Evolutionary conservation across 2,329 filamentous ascomycete species (phyloP), one percentile per base, ranked within the genome.

Genomic region (Nannizzia gypsea): DNA sequence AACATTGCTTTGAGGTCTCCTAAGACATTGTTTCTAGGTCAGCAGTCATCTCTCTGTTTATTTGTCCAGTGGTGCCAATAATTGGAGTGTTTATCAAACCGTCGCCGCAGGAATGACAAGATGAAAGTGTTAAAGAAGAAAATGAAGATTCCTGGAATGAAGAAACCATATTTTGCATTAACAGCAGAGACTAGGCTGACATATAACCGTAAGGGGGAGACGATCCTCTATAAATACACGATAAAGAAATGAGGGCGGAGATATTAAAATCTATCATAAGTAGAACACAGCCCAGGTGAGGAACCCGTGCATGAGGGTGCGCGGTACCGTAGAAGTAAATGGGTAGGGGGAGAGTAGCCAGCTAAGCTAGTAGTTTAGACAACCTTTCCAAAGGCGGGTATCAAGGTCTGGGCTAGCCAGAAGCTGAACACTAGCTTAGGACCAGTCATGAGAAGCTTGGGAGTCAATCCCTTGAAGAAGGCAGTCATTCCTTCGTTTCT

Each of bases 381-480:
- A 61, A 85, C 72, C 74, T 84, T 83, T 69, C 83, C 89, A 74
- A 97, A 97, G 42, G 90, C 87, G 57, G 93, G 93, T 71, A 99
- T 99, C 69, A 99, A 80, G 31, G 93, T 97, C 81, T 99, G 93
- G 61, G 93, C 93, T 71, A 99, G 84, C 93, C 93, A 99, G 85
- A 99, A 99, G 63, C 91, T 96, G 81, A 99, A 99, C 64, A 97
- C 93, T 63, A 99, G 83, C 83, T 99, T 99, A 64, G 93, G 93
- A 24, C 93, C 95, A 15, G 93, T 99, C 93, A 99, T 99, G 70
- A 99, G 82, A 65, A 99, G 84, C 87, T 99, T 99, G 64, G 93
- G 93, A 56, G 90, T 88, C 65, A 99, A 77, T 48, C 93, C 93
- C 84, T 99, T 99, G 84, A 99, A 99, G 83, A 99, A 97, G 69